Evolutionary conservation across 2,329 filamentous ascomycete species (phyloP), one percentile per base, ranked within the genome.

Genomic region (Penicillium olsonii): DNA sequence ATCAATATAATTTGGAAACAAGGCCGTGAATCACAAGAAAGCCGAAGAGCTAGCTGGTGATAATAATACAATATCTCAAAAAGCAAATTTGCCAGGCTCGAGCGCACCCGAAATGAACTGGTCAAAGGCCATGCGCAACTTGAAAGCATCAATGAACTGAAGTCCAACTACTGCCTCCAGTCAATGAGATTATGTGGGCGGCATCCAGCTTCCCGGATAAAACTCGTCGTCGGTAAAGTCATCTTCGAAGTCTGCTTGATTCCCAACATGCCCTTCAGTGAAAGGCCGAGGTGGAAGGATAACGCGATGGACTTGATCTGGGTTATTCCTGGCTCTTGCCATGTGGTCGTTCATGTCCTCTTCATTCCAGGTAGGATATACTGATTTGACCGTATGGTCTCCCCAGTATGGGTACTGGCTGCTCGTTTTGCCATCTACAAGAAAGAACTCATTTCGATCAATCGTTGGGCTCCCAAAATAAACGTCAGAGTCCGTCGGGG

Each of bases 341-440:
- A 42, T 17, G 17, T 18, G 15, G 17, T 19, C 24, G 1, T n/a
- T 19, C 11, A 19, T 33, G 19, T 47, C 56, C 19, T 53, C 59
- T n/a, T 64, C 59, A 8, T 54, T 55, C 24, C 43, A 33, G 20
- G 56, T 42, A 14, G 43, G 46, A 11, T 48, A 38, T 24, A 54
- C 52, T 24, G 49, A 42, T 42, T 67, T 68, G 4, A 59, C 50
- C 9, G 61, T 53, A 27, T 60, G 56, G 22, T 64, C 53, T 8
- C 59, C 66, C 15, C 54, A 33, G 40, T 63, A 61, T 2, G 62
- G 65, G 24, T 54, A 53, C 5, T 50, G 47, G 37, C 50, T 55
- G 37, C 40, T 57, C 10, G 54, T 55, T 45, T 68, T 69, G 38
- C 63, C 63, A 26, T 68, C 65, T 5, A 60, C 58, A 38, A 60